These are phyloP conservation scores for Coniochaeta prunicola DNA, from an alignment of 2,329 filamentous ascomycete species.

Conservation along the genomic window DNA sequence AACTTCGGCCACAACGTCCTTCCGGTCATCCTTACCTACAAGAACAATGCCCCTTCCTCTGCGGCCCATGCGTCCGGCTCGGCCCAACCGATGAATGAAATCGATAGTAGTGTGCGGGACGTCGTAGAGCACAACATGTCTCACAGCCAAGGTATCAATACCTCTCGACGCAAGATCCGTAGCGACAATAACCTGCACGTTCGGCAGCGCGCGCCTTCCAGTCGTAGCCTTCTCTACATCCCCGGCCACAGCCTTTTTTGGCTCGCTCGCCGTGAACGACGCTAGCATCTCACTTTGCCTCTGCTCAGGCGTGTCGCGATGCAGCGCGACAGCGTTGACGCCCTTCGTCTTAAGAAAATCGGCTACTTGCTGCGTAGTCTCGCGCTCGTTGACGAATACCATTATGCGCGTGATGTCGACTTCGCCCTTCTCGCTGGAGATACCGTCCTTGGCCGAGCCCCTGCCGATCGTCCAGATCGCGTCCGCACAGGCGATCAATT, in stretches of 20 bases:
- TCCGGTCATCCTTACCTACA: slow-evolving; percentile 81
- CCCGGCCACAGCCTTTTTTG: slow-evolving; percentile 18
- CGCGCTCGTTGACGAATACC: slow-evolving; percentile 94
- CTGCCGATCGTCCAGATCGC: slow-evolving; percentile 91
- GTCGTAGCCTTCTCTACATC: slow-evolving; percentile 6
- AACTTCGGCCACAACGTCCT: slow-evolving; percentile 86
- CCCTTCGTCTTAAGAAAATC: slow-evolving; percentile 76
- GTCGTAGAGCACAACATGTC: slow-evolving; percentile 89
- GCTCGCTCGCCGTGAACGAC: slow-evolving; percentile 57
- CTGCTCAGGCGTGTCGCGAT: slow-evolving; percentile 73
- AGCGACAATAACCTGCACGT: slow-evolving; percentile 86
- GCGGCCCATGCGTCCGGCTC: slow-evolving; percentile 87
- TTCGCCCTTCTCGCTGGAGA: slow-evolving; percentile 33
- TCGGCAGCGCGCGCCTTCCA: slow-evolving; percentile 50
- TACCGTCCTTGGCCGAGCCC: slow-evolving; percentile 55
- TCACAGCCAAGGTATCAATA: slow-evolving; percentile 87
- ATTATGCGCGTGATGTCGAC: slow-evolving; percentile 76
- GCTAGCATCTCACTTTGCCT: slow-evolving; percentile 71
- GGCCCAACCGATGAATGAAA: slow-evolving; percentile 91
- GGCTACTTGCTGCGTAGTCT: slow-evolving; percentile 75
- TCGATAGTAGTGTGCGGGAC: slow-evolving; percentile 98
- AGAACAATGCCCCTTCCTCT: slow-evolving; percentile 85
- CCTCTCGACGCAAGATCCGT: slow-evolving; percentile 89
- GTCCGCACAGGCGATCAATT: slow-evolving; percentile 87
- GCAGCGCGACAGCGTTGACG: slow-evolving; percentile 79